Evolutionary conservation across 2,329 filamentous ascomycete species (phyloP).

Genomic region (Penicillium polonicum): DNA sequence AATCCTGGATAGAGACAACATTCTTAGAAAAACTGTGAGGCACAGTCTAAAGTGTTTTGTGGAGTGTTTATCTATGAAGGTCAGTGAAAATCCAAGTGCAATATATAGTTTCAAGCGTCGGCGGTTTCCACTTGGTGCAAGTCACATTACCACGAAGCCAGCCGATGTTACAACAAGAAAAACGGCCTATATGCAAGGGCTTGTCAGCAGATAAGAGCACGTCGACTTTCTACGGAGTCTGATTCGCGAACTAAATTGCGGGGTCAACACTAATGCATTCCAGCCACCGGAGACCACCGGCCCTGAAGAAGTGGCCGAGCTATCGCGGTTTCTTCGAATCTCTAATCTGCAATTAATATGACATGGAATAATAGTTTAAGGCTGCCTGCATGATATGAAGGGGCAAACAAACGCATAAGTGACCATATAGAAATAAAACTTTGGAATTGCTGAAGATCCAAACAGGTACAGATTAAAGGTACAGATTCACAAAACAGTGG

Average conservation of each 20-base stretch:
- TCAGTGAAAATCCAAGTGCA: not conserved
- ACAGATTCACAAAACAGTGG: not conserved
- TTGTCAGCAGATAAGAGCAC: not conserved
- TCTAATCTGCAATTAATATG: not conserved
- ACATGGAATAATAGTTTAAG: not conserved
- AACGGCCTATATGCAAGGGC: not conserved
- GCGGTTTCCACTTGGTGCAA: not conserved
- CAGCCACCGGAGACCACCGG: slow-evolving; percentile 7
- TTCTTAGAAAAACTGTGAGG: not conserved
- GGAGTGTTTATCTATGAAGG: not conserved
- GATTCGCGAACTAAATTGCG: slow-evolving; percentile 1
- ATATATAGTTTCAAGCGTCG: not conserved
- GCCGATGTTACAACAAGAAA: not conserved
- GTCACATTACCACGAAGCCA: not conserved
- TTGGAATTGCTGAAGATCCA: not conserved
- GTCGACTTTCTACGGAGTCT: not conserved
- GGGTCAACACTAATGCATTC: not conserved
- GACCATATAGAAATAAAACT: no score
- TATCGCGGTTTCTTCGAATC: not conserved
- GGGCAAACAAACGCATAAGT: not conserved
- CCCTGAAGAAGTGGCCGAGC: not conserved
- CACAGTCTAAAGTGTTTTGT: not conserved
- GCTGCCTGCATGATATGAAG: no score
- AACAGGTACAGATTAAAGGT: not conserved
- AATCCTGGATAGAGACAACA: slow-evolving; percentile 13